phyloP scores from a whole-genome alignment of 108 stramenopile genomes.

The Fistulifera pelliculosa region DNA sequence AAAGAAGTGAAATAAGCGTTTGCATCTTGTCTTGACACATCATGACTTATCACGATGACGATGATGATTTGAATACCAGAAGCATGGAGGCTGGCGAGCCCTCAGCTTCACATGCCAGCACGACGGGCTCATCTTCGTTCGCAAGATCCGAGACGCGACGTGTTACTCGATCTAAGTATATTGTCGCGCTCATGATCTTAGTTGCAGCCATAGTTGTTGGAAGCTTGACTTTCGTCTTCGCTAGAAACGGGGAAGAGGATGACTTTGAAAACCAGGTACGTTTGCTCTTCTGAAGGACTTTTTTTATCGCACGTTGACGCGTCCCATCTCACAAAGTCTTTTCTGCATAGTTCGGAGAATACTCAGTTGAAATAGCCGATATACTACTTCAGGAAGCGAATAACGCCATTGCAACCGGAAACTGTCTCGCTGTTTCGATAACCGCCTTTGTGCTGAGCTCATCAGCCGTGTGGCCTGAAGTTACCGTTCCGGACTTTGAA shows the following conservation, averaged over 20 bases:
- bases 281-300: not conserved
- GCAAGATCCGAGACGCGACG: not conserved
- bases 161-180: conserved; percentile 4
- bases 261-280: conserved; percentile 8
- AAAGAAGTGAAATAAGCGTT: too few species aligned
- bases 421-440: conserved; percentile 1
- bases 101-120: too few species aligned
- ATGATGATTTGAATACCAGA: too few species aligned
- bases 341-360: not conserved
- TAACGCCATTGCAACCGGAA: not conserved
- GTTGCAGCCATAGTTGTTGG: conserved; percentile 1
- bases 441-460: not conserved
- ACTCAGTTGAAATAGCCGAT: not conserved
- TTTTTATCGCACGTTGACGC: not conserved
- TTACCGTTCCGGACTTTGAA: conserved; percentile 5
- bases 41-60: too few species aligned
- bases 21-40: too few species aligned
- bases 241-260: conserved; percentile 4
- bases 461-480: not conserved
- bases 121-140: too few species aligned
- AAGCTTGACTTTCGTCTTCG: conserved; percentile 5
- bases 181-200: not conserved
- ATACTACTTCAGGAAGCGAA: not conserved
- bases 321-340: not conserved
- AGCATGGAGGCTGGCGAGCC: too few species aligned